Base-by-base conservation (phyloP, 345 rosid species). In the Eutrema yunnanense region DNA sequence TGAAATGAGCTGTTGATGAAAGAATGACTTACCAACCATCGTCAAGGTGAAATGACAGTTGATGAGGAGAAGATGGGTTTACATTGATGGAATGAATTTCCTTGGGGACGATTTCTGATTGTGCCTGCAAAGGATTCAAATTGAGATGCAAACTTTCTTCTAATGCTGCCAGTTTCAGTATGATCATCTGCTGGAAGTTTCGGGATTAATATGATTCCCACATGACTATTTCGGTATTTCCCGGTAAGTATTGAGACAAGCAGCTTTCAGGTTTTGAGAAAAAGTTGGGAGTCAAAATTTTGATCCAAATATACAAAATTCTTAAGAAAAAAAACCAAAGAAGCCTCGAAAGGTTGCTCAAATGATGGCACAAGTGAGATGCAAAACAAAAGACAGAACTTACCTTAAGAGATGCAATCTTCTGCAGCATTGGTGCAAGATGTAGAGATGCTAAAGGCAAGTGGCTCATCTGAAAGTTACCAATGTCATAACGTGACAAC, bases 11-110 rank as follows among this genome's bases (percentile, higher is more conserved):
- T 66, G 47, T 57, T 43, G 46, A 32, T 55, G 70, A 66, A 30
- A 51, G 53, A 37, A 37, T 44, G 62, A 82, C 96, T 42, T 82
- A 92, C 99, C 98, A 95, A 65, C 98, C 98, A 82, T 88, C 90
- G 60, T 90, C 90, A 43, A 92, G 96, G 83, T 95, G 99, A 80
- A 95, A 95, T 29, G 92, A 97, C 73, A 95, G 64, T 77, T 88
- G 98, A 79, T 86, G 73, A 2, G 94, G 92, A 68, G 90, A 87
- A 74, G 87, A 86, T 56, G 92, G 92, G 80, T 95, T 82, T 60
- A 95, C 84, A 82, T 81, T 78, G 73, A 95, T 83, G 26, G 97
- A 86, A 76, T 92, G 96, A 74, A 90, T 86, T 81, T 92, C 92
- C 77, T 82, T 90, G 53, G 96, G 62, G 49, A 82, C 83, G 50